A percentile compares a stretch with the other conserved stretches of the same genome.
Conservation (phyloP, 208 protist genomes). For the Wallacemonas sp. region DNA sequence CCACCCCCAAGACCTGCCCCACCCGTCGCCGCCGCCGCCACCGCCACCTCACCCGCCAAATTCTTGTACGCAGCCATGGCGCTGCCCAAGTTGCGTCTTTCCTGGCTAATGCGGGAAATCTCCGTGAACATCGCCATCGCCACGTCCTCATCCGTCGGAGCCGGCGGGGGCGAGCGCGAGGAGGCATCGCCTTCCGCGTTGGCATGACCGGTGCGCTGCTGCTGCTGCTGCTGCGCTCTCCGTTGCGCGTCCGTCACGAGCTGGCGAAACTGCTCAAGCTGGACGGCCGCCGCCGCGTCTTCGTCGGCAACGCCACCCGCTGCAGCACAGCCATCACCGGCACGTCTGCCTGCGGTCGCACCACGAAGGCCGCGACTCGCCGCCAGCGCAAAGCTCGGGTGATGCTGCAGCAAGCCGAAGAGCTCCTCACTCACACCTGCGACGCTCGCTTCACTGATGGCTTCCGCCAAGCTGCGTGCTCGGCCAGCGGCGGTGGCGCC, state of each 20-base stretch:
- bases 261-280: conserved; percentile 25
- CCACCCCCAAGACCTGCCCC: not conserved
- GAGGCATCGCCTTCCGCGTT: not conserved
- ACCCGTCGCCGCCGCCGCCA: not conserved
- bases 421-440: conserved; percentile 30
- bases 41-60: conserved; percentile 1
- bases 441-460: conserved; percentile 10
- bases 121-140: conserved; percentile 8
- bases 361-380: not conserved
- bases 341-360: not conserved
- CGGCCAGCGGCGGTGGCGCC: not conserved
- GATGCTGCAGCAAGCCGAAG: conserved; percentile 38
- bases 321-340: not conserved
- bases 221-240: conserved; percentile 12
- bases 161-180: conserved; percentile 1
- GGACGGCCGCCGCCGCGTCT: conserved; percentile 19
- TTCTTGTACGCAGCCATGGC: conserved; percentile 11
- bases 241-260: conserved; percentile 11
- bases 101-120: conserved; percentile 8
- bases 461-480: conserved; percentile 5
- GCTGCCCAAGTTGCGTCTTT: not conserved
- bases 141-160: conserved; percentile 4
- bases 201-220: not conserved
- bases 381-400: not conserved
- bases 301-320: not conserved